phyloP scores from a whole-genome alignment of 1,139 yeast species.

The Schizosaccharomyces versatilis region DNA sequence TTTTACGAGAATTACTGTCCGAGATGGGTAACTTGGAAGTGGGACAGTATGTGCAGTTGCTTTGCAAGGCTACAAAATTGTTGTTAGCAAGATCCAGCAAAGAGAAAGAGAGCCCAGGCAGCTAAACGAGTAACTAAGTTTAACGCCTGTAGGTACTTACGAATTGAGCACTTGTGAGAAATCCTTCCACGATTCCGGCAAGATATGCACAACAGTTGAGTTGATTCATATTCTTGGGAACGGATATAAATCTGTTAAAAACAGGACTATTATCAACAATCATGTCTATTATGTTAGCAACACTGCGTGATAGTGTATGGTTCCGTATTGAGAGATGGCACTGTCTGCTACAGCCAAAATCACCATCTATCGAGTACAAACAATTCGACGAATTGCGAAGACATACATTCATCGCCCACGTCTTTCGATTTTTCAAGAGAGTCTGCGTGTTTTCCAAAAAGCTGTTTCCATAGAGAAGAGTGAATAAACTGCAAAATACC shows the following conservation, averaged over 20 bases:
- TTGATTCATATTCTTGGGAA: conserved; percentile 60
- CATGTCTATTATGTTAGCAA: conserved; percentile 19
- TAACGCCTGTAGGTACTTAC: background rate
- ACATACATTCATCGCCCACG: conserved; percentile 53
- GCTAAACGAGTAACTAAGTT: background rate
- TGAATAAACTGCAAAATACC: conserved; percentile 72
- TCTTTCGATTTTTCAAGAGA: conserved; percentile 77
- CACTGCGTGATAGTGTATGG: background rate
- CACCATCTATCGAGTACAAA: background rate
- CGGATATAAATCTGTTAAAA: conserved; percentile 52
- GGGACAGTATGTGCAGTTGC: conserved; percentile 82
- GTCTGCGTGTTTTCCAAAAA: conserved; percentile 70
- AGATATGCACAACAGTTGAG: conserved; percentile 67
- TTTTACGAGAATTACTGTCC: conserved; percentile 69
- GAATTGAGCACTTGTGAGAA: conserved; percentile 58
- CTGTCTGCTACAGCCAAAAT: no score
- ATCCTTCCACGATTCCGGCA: conserved; percentile 84
- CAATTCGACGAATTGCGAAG: background rate
- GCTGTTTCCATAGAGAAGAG: conserved; percentile 55
- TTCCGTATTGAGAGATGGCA: background rate
- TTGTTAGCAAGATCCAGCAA: background rate
- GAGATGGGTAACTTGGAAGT: conserved; percentile 34
- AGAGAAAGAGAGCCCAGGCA: background rate
- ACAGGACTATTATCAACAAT: conserved; percentile 67
- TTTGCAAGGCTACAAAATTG: conserved; percentile 27